Evolutionary conservation across 306 rosid species (phyloP).

Genomic region (Prunus padus): DNA sequence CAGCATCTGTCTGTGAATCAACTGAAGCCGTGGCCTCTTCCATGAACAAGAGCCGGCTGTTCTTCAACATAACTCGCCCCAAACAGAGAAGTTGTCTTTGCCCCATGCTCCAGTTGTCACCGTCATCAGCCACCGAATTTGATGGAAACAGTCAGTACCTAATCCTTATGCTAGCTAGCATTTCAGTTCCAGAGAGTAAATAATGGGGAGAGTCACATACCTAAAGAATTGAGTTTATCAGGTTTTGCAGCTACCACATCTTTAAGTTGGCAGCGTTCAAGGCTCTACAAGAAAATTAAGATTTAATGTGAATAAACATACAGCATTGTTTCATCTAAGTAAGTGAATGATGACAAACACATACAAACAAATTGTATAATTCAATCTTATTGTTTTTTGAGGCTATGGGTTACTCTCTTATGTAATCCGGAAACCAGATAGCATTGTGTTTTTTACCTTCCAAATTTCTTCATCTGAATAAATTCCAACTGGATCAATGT

Average conservation of each 20-base stretch:
- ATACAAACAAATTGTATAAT: no score
- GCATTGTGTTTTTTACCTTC: constrained; percentile 53
- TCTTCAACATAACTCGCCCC: constrained; percentile 90
- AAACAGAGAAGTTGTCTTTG: constrained; percentile 92
- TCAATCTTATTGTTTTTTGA: no score
- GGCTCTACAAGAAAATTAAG: no score
- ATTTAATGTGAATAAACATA: no score
- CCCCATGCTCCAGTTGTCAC: constrained; percentile 99
- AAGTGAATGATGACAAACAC: no score
- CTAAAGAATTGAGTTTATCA: constrained; percentile 71
- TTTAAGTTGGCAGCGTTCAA: no score
- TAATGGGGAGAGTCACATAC: no score
- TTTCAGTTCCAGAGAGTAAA: no score
- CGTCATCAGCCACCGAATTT: constrained; percentile 56
- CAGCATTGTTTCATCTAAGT: no score
- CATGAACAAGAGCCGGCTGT: no score
- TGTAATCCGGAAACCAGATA: not conserved
- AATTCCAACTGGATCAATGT: constrained; percentile 69
- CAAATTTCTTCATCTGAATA: constrained; percentile 88
- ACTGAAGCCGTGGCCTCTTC: constrained; percentile 98
- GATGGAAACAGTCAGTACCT: constrained; percentile 22
- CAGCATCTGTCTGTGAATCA: constrained; percentile 91
- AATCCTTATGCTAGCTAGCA: no score
- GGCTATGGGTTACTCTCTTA: constrained; percentile 9
- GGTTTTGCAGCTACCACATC: constrained; percentile 77